phyloP scores from a whole-genome alignment of 306 rosid genomes.

The Phaseolus lunatus region DNA sequence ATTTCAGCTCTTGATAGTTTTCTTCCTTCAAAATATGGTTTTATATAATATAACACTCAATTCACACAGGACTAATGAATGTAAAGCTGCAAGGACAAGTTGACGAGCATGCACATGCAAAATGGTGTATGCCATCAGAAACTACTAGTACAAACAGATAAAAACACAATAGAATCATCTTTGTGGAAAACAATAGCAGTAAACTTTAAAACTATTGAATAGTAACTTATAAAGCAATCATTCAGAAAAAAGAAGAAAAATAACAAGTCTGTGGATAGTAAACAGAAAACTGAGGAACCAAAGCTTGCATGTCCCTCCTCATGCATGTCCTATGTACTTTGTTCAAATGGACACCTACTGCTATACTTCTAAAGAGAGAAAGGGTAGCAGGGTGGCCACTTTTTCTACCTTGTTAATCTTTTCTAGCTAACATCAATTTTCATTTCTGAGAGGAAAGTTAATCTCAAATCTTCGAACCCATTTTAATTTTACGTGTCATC shows the following conservation, averaged over 20 bases:
- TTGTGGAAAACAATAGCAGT: background rate
- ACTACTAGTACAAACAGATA: background rate
- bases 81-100: background rate
- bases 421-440: conserved; percentile 2
- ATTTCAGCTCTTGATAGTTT: background rate
- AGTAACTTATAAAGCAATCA: background rate
- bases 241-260: background rate
- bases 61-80: background rate
- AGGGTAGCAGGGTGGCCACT: background rate
- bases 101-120: background rate
- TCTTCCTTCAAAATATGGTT: background rate
- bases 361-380: background rate
- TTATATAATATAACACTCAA: background rate
- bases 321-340: background rate
- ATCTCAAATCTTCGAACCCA: background rate
- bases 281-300: conserved; percentile 57
- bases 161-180: background rate
- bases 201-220: background rate
- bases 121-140: background rate
- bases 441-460: conserved; percentile 7
- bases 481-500: background rate
- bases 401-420: conserved; percentile 40
- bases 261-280: conserved; percentile 41
- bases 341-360: background rate
- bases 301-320: conserved; percentile 35